phyloP scores from a whole-genome alignment of 257 asterid genomes.

The Apocynum venetum region DNA sequence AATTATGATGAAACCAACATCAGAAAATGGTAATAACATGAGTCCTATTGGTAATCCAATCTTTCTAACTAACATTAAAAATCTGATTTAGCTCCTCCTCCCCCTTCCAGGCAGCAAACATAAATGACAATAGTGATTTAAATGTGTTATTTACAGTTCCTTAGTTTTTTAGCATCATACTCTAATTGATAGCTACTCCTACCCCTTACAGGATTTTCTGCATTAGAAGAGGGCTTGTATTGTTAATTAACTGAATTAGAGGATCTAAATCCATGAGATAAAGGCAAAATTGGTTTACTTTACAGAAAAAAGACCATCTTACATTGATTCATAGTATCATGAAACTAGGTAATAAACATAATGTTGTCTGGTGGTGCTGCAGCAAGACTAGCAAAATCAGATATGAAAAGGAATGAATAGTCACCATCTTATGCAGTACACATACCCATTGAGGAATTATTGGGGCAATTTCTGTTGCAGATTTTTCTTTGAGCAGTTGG shows the following conservation, averaged over 20 bases:
- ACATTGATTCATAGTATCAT: neutral
- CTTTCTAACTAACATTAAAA: too few species aligned
- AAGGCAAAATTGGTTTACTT: neutral
- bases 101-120: neutral
- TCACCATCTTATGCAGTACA: slow-evolving; percentile 14
- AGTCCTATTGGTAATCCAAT: neutral
- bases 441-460: slow-evolving; percentile 93
- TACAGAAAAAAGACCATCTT: too few species aligned
- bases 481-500: slow-evolving; percentile 62
- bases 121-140: neutral
- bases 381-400: neutral
- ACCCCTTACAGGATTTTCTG: neutral
- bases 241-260: neutral
- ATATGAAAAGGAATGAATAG: slow-evolving; percentile 11
- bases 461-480: slow-evolving; percentile 55
- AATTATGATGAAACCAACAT: neutral
- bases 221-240: neutral
- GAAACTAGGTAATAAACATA: neutral
- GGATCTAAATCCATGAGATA: neutral
- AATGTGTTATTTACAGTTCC: too few species aligned
- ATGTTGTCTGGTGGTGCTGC: neutral
- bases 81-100: neutral
- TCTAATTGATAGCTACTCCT: neutral
- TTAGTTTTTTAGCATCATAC: neutral
- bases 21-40: neutral